A percentile compares a stretch with the other conserved stretches of the same genome.
Conservation (phyloP, 768 basidiomycete species). For the Coprinellus aureogranulatus region DNA sequence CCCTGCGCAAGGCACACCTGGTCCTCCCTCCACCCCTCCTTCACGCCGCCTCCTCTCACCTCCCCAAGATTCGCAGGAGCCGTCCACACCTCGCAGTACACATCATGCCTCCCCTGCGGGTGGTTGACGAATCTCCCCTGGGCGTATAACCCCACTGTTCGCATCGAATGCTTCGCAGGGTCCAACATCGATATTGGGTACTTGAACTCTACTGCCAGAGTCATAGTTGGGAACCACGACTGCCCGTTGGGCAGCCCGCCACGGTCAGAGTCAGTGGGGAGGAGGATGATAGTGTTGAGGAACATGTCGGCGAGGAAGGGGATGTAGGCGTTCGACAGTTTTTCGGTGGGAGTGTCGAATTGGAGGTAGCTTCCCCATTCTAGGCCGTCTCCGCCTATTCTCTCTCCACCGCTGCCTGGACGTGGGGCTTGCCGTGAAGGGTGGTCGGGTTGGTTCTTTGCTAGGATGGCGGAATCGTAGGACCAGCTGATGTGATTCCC, state of each 20-base stretch:
- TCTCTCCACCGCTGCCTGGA: constrained; percentile 35
- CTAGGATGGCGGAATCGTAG: constrained; percentile 38
- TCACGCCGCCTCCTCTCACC: constrained; percentile 42
- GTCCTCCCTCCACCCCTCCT: constrained; percentile 54
- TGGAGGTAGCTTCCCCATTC: constrained; percentile 62
- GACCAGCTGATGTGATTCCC: constrained; percentile 32
- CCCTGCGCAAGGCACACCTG: constrained; percentile 64
- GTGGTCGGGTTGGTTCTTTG: constrained; percentile 37
- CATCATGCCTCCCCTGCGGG: constrained; percentile 57
- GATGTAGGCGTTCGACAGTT: constrained; percentile 45
- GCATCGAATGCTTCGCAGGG: constrained; percentile 42
- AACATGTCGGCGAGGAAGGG: constrained; percentile 60
- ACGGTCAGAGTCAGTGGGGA: constrained; percentile 42
- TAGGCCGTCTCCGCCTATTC: constrained; percentile 50
- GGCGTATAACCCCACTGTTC: constrained; percentile 59
- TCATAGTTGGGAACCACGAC: constrained; percentile 61
- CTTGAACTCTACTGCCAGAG: constrained; percentile 62
- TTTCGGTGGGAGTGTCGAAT: constrained; percentile 40
- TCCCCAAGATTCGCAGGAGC: constrained; percentile 43
- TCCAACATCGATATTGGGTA: constrained; percentile 36
- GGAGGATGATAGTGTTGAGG: constrained; percentile 40
- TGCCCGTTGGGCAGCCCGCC: constrained; percentile 25
- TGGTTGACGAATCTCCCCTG: constrained; percentile 50
- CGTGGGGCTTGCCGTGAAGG: constrained; percentile 27
- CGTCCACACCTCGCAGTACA: constrained; percentile 63